phyloP scores from a whole-genome alignment of 2,329 filamentous ascomycete genomes.

The Gyromitra esculenta region DNA sequence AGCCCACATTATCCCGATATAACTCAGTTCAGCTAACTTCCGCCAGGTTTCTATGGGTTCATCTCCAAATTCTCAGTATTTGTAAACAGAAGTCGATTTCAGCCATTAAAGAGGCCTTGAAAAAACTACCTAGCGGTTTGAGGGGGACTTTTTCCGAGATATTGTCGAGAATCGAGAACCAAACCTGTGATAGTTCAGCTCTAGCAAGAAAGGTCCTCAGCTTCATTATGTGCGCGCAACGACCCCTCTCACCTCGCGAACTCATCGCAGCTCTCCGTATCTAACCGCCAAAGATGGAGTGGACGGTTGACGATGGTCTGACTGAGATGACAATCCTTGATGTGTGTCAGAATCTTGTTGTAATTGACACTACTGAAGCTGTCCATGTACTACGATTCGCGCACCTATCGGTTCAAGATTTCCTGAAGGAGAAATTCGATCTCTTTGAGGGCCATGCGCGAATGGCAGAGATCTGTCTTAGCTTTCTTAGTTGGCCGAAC shows the following conservation, averaged over 20 bases:
- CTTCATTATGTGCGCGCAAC: background rate
- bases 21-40: background rate
- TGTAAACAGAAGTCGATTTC: background rate
- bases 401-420: slow-evolving; percentile 39
- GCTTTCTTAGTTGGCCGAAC: slow-evolving; percentile 1
- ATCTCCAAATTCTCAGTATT: background rate
- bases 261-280: background rate
- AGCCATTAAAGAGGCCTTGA: background rate
- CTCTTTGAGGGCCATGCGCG: background rate
- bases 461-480: slow-evolving; percentile 16
- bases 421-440: background rate
- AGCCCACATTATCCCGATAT: background rate
- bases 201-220: background rate
- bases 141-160: background rate
- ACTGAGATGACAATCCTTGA: slow-evolving; percentile 5
- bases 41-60: slow-evolving; percentile 29
- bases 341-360: slow-evolving; percentile 43
- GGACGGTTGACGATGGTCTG: background rate
- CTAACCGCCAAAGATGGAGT: background rate
- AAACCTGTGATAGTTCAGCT: background rate
- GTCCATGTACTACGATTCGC: slow-evolving; percentile 37
- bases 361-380: slow-evolving; percentile 4
- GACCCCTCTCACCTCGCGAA: slow-evolving; percentile 6
- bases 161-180: background rate
- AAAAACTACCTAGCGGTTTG: slow-evolving; percentile 2